These are phyloP conservation scores for Stephanodiscus triporus DNA, from an alignment of 108 stramenopile species.

Conservation along the genomic window DNA sequence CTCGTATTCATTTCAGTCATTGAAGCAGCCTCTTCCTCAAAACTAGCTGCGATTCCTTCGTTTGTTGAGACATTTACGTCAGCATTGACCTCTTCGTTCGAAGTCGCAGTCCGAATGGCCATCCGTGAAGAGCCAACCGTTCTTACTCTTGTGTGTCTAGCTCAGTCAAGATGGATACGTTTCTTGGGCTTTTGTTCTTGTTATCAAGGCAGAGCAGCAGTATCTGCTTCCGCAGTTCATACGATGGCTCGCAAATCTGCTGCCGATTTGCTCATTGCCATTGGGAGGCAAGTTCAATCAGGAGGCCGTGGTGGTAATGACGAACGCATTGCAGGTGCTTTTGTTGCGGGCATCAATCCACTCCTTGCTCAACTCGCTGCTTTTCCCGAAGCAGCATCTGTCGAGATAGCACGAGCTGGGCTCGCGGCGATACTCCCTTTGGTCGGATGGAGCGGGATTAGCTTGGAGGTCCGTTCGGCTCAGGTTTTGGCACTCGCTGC, in stretches of 20 bases:
- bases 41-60: neutral
- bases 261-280: slow-evolving; percentile 19
- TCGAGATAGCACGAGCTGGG: slow-evolving; percentile 67
- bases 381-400: slow-evolving; percentile 43
- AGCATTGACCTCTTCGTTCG: slow-evolving; percentile 17
- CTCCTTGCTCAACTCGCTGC: slow-evolving; percentile 50
- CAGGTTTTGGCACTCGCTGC: slow-evolving; percentile 46
- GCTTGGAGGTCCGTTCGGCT: slow-evolving; percentile 30
- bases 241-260: slow-evolving; percentile 20
- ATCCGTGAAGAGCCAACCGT: slow-evolving; percentile 28
- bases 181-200: slow-evolving; percentile 7
- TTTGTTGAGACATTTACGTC: slow-evolving; percentile 14
- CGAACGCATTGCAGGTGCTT: slow-evolving; percentile 36
- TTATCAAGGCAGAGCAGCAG: neutral
- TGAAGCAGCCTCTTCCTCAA: slow-evolving; percentile 11
- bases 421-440: slow-evolving; percentile 66
- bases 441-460: slow-evolving; percentile 42
- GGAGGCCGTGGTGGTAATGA: slow-evolving; percentile 36
- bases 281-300: slow-evolving; percentile 21
- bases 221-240: slow-evolving; percentile 4
- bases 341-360: slow-evolving; percentile 66
- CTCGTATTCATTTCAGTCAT: slow-evolving; percentile 25
- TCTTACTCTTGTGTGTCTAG: slow-evolving; percentile 28
- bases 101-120: slow-evolving; percentile 19
- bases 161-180: slow-evolving; percentile 36